phyloP scores from a whole-genome alignment of 495 filamentous ascomycete genomes.

The Penicillium daleae region DNA sequence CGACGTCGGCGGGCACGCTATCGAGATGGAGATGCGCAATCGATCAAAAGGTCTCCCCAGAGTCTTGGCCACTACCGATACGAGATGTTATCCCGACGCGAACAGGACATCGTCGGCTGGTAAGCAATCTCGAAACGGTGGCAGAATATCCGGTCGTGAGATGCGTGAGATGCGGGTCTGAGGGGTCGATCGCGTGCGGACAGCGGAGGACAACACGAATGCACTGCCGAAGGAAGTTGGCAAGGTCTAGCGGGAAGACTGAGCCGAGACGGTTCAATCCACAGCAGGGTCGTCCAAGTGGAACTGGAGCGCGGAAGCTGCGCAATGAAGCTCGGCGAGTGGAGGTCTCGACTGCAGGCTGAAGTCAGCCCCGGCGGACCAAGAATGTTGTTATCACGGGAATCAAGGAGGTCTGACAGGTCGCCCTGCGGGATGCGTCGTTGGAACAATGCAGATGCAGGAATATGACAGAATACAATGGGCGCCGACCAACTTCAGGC shows the following conservation, averaged over 20 bases:
- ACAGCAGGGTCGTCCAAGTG: slow-evolving; percentile 6
- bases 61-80: slow-evolving; percentile 14
- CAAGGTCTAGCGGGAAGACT: neutral
- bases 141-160: slow-evolving; percentile 6
- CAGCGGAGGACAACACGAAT: neutral
- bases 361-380: slow-evolving; percentile 7
- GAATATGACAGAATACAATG: neutral
- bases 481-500: slow-evolving; percentile 3
- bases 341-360: slow-evolving; percentile 11
- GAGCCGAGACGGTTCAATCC: slow-evolving; percentile 2
- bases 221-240: neutral
- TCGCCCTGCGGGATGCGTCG: neutral
- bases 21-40: slow-evolving; percentile 1
- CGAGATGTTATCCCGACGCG: neutral
- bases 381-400: slow-evolving; percentile 15
- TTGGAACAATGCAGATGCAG: neutral
- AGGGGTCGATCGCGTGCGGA: neutral
- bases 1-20: slow-evolving; percentile 1
- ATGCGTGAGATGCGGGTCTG: neutral
- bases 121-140: slow-evolving; percentile 3
- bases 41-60: neutral
- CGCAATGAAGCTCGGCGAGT: slow-evolving; percentile 20
- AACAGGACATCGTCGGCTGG: slow-evolving; percentile 25
- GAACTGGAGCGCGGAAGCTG: slow-evolving; percentile 9
- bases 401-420: slow-evolving; percentile 10